These are phyloP conservation scores for Mycena filopes DNA, from an alignment of 768 basidiomycete genomes.

Conservation along the genomic window DNA sequence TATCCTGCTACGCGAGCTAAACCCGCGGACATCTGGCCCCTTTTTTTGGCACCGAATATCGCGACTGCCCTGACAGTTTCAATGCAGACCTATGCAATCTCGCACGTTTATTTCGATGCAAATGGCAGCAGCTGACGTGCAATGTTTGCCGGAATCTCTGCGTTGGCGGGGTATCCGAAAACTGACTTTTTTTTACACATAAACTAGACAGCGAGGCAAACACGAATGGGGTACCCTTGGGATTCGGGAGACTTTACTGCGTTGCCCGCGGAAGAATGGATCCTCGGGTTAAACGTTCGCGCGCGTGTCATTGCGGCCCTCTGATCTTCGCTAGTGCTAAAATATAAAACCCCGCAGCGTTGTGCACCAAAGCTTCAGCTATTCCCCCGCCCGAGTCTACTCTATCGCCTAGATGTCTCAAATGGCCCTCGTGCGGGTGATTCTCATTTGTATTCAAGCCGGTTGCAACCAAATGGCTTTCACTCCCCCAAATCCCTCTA, in stretches of 20 bases:
- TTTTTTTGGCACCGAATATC: too few species aligned
- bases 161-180: neutral
- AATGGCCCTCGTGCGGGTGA: conserved; percentile 52
- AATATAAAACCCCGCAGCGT: conserved; percentile 8
- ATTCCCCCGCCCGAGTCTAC: neutral
- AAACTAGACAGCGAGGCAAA: neutral
- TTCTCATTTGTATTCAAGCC: conserved; percentile 54
- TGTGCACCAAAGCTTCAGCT: neutral
- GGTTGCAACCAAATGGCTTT: conserved; percentile 56
- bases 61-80: neutral
- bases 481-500: conserved; percentile 61
- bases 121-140: neutral
- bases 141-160: neutral
- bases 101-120: neutral
- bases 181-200: neutral
- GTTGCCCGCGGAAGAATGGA: conserved; percentile 9
- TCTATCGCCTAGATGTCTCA: conserved; percentile 31
- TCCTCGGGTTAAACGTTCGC: conserved; percentile 1
- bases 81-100: too few species aligned
- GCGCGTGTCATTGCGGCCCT: conserved; percentile 17
- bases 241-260: neutral
- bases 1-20: neutral
- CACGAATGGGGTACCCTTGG: conserved; percentile 9
- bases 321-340: conserved; percentile 15
- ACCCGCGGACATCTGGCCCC: conserved; percentile 1